Evolutionary conservation across 805 yeast genomes (phyloP).

Genomic region (Ogataea ganodermae): DNA sequence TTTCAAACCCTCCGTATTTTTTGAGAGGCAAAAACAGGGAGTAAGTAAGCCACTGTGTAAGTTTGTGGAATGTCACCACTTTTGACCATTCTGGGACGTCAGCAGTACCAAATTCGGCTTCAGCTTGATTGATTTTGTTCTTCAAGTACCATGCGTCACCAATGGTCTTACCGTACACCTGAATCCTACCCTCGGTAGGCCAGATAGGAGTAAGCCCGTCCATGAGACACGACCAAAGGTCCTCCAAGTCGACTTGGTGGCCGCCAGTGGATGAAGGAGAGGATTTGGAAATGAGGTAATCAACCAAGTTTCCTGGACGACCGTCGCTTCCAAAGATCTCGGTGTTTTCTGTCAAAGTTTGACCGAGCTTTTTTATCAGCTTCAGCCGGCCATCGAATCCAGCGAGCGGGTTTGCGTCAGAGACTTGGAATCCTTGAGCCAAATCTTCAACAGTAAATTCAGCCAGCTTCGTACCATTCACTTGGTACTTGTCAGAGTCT

Average conservation of each 20-base stretch:
- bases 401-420: constrained; percentile 47
- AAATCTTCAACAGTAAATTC: constrained; percentile 40
- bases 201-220: constrained; percentile 58
- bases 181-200: constrained; percentile 59
- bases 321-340: constrained; percentile 42
- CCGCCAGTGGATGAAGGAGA: constrained; percentile 19
- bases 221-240: constrained; percentile 58
- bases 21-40: constrained; percentile 57
- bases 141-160: constrained; percentile 65
- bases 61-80: constrained; percentile 63
- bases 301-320: constrained; percentile 52
- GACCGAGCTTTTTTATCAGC: constrained; percentile 50
- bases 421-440: constrained; percentile 48
- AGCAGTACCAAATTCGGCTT: constrained; percentile 20
- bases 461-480: constrained; percentile 45
- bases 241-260: constrained; percentile 43
- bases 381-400: constrained; percentile 57
- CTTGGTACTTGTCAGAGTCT: constrained; percentile 39
- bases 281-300: constrained; percentile 41
- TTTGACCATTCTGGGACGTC: constrained; percentile 38
- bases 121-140: constrained; percentile 29
- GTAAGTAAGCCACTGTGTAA: constrained; percentile 69
- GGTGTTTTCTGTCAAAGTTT: constrained; percentile 41
- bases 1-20: constrained; percentile 44
- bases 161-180: constrained; percentile 49